These are phyloP conservation scores for Inonotus hispidus DNA, from an alignment of 1,284 basidiomycete genomes.

Conservation along the genomic window DNA sequence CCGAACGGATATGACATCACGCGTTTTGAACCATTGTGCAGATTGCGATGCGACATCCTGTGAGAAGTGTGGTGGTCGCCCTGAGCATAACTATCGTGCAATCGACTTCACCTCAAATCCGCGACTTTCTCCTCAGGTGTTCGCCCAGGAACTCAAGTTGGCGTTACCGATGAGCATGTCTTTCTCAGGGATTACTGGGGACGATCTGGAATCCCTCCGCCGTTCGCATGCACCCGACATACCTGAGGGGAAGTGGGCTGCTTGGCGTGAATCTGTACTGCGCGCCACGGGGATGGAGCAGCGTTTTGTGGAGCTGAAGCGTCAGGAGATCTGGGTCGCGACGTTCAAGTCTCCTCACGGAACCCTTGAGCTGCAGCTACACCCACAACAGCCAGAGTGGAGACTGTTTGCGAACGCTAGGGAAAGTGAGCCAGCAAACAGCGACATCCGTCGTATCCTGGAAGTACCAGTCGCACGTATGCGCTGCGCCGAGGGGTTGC, in stretches of 20 bases:
- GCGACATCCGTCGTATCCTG: slow-evolving; percentile 71
- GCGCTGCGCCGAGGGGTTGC: slow-evolving; percentile 48
- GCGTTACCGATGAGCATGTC: slow-evolving; percentile 84
- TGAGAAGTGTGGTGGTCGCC: slow-evolving; percentile 82
- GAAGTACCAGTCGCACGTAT: slow-evolving; percentile 79
- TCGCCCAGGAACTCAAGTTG: slow-evolving; percentile 73
- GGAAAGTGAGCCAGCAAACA: slow-evolving; percentile 68
- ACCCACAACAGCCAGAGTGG: slow-evolving; percentile 82
- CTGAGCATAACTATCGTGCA: slow-evolving; percentile 70
- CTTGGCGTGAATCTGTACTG: slow-evolving; percentile 68
- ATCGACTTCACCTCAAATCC: slow-evolving; percentile 46
- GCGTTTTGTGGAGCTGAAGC: slow-evolving; percentile 80
- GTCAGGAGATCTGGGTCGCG: slow-evolving; percentile 85
- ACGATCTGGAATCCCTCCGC: slow-evolving; percentile 51
- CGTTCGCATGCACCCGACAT: slow-evolving; percentile 39
- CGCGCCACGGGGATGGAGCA: slow-evolving; percentile 61
- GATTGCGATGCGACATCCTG: slow-evolving; percentile 83
- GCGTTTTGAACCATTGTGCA: slow-evolving; percentile 65
- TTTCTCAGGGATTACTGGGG: slow-evolving; percentile 48
- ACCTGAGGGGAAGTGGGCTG: slow-evolving; percentile 49
- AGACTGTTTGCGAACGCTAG: slow-evolving; percentile 72
- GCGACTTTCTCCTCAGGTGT: slow-evolving; percentile 64
- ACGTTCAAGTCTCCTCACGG: slow-evolving; percentile 73
- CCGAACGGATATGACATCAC: slow-evolving; percentile 67
- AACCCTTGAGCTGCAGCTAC: slow-evolving; percentile 70